Percentiles rank a stretch among this genome's conserved stretches.
phyloP scores from a whole-genome alignment of 495 filamentous ascomycete genomes.

The Talaromyces borbonicus region DNA sequence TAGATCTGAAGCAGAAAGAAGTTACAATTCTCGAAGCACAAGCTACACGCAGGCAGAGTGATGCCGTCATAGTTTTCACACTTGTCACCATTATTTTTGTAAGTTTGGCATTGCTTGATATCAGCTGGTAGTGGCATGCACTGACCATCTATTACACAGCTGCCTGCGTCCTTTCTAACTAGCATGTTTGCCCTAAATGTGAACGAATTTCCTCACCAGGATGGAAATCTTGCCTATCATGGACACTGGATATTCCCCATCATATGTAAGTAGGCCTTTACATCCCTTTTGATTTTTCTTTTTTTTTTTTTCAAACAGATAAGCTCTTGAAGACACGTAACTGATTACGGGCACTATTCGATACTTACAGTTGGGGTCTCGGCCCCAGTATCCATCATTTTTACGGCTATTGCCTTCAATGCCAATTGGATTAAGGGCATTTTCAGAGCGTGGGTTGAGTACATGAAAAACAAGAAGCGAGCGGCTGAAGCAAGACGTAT shows the following conservation, averaged over 20 bases:
- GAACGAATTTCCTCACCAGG: slow-evolving; percentile 13
- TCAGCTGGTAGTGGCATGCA: neutral
- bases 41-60: slow-evolving; percentile 43
- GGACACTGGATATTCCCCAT: slow-evolving; percentile 15
- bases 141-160: slow-evolving; percentile 5
- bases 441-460: neutral
- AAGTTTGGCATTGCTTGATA: neutral
- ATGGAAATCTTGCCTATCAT: slow-evolving; percentile 8
- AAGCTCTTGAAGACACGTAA: too few relatives aligned
- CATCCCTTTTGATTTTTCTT: too few relatives aligned
- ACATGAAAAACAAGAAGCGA: neutral
- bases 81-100: slow-evolving; percentile 52
- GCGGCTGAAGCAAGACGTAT: neutral
- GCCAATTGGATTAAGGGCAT: neutral
- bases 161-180: slow-evolving; percentile 16
- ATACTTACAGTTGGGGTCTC: neutral
- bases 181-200: slow-evolving; percentile 16
- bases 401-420: neutral
- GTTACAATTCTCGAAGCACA: slow-evolving; percentile 49
- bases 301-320: too few relatives aligned
- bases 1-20: slow-evolving; percentile 42
- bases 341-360: too few relatives aligned
- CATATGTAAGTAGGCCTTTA: slow-evolving; percentile 11
- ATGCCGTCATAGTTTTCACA: slow-evolving; percentile 54
- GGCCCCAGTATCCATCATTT: neutral